A percentile compares a stretch with the other conserved stretches of the same genome.
These are phyloP conservation scores for Hymenochaete sp. DNA, from an alignment of 1,284 basidiomycete genomes.

Conservation along the genomic window DNA sequence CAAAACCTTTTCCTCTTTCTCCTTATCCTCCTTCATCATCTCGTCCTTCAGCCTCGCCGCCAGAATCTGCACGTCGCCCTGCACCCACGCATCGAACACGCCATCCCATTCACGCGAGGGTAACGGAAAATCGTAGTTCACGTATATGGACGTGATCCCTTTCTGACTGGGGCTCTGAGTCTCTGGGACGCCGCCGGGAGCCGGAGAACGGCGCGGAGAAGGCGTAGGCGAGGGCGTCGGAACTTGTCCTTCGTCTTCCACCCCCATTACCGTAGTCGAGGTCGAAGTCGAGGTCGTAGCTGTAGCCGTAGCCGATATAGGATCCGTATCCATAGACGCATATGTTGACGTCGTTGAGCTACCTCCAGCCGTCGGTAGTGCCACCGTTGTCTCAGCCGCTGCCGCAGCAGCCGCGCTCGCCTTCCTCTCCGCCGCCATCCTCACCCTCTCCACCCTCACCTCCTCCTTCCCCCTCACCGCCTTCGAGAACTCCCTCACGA, in stretches of 20 bases:
- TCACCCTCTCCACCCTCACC: too few relatives aligned
- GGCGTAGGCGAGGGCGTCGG: too few relatives aligned
- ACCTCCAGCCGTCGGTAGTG: neutral
- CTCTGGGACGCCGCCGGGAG: too few relatives aligned
- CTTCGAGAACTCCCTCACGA: slow-evolving; percentile 87
- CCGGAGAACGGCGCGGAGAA: slow-evolving; percentile 32
- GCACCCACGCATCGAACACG: slow-evolving; percentile 86
- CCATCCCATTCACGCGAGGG: slow-evolving; percentile 84
- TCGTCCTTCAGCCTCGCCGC: slow-evolving; percentile 6
- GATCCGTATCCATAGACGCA: neutral
- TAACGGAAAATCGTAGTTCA: slow-evolving; percentile 86
- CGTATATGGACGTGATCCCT: slow-evolving; percentile 67
- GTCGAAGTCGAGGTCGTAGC: neutral
- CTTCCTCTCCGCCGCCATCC: too few relatives aligned
- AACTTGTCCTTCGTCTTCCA: slow-evolving; percentile 24
- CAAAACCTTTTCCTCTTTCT: too few relatives aligned
- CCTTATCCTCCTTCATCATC: neutral
- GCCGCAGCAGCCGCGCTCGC: slow-evolving; percentile 28
- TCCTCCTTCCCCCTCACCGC: too few relatives aligned
- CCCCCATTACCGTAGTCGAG: too few relatives aligned
- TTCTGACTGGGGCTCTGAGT: slow-evolving; percentile 37
- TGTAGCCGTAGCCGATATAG: slow-evolving; percentile 24
- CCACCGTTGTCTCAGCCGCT: slow-evolving; percentile 12
- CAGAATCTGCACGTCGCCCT: slow-evolving; percentile 82
- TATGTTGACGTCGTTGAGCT: neutral